Percentiles rank a stretch among this genome's conserved stretches.
Conservation (phyloP, 805 yeast species). For the Wickerhamomyces bisporus region DNA sequence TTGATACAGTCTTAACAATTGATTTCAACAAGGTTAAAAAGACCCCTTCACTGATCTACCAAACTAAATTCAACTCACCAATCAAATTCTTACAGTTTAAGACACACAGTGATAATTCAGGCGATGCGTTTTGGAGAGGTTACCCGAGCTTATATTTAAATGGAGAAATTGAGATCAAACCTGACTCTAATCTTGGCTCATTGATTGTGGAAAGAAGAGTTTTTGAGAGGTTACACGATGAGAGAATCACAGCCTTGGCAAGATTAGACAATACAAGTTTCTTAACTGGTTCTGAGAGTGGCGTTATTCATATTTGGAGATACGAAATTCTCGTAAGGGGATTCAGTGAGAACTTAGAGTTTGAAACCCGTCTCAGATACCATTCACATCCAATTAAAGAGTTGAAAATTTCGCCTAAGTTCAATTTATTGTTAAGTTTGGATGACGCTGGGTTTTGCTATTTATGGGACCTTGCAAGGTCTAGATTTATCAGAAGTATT, state of each 20-base stretch:
- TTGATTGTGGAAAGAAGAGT: conserved; percentile 20
- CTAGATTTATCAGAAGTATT: conserved; percentile 40
- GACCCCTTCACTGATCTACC: conserved; percentile 37
- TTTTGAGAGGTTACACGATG: conserved; percentile 28
- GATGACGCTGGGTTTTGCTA: conserved; percentile 51
- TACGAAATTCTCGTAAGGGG: conserved; percentile 14
- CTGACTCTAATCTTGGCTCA: conserved; percentile 19
- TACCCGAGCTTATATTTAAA: conserved; percentile 31
- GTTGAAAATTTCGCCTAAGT: conserved; percentile 47
- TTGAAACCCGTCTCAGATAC: conserved; percentile 47
- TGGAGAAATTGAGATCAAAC: conserved; percentile 22
- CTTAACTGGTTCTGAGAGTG: conserved; percentile 44
- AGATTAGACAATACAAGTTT: conserved; percentile 23
- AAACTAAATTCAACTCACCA: conserved; percentile 36
- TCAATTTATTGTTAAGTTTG: conserved; percentile 48
- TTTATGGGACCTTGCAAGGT: conserved; percentile 61
- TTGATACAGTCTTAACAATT: conserved; percentile 31
- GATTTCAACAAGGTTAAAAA: conserved; percentile 27
- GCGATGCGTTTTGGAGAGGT: conserved; percentile 43
- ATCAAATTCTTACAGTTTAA: conserved; percentile 43
- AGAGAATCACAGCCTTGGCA: conserved; percentile 24
- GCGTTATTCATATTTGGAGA: conserved; percentile 57
- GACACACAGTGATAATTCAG: conserved; percentile 28
- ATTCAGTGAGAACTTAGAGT: conserved; percentile 29
- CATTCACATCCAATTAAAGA: conserved; percentile 44